Percentiles rank a stretch among this genome's conserved stretches.
phyloP scores from a whole-genome alignment of 2,329 filamentous ascomycete species.

The Fusarium sp. region DNA sequence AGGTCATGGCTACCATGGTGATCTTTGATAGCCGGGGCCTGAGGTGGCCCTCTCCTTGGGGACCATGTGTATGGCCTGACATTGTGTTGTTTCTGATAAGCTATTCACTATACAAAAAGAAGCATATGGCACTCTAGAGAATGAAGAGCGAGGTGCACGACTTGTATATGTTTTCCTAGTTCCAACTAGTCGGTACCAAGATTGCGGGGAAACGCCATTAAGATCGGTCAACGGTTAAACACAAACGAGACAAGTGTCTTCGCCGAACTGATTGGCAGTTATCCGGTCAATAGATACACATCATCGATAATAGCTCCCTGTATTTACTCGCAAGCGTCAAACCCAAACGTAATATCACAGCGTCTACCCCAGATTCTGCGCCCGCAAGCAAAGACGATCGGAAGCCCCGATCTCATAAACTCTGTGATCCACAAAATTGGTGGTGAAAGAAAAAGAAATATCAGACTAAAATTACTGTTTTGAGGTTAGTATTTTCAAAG shows the following conservation, averaged over 20 bases:
- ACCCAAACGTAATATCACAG: slow-evolving; percentile 10
- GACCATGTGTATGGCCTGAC: neutral
- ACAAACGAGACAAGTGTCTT: neutral
- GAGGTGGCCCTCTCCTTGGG: slow-evolving; percentile 45
- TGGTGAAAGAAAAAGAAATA: neutral
- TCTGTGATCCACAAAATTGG: neutral
- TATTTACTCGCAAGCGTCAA: neutral
- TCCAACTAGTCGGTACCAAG: neutral
- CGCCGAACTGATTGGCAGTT: neutral
- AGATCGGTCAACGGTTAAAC: neutral
- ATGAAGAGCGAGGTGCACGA: neutral
- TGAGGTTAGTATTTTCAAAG: neutral
- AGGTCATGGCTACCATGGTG: slow-evolving; percentile 57
- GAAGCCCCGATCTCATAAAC: neutral
- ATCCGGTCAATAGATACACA: neutral
- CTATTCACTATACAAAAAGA: neutral
- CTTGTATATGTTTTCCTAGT: slow-evolving; percentile 3
- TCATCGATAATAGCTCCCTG: neutral
- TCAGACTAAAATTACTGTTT: slow-evolving; percentile 1
- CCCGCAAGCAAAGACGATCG: neutral
- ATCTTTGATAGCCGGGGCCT: slow-evolving; percentile 52
- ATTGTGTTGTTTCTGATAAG: neutral
- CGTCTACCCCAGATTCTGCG: slow-evolving; percentile 10
- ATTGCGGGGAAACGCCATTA: neutral
- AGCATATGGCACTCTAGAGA: neutral